Base-by-base conservation (phyloP, 1,139 yeast species). In the Ogataea hybrid region DNA sequence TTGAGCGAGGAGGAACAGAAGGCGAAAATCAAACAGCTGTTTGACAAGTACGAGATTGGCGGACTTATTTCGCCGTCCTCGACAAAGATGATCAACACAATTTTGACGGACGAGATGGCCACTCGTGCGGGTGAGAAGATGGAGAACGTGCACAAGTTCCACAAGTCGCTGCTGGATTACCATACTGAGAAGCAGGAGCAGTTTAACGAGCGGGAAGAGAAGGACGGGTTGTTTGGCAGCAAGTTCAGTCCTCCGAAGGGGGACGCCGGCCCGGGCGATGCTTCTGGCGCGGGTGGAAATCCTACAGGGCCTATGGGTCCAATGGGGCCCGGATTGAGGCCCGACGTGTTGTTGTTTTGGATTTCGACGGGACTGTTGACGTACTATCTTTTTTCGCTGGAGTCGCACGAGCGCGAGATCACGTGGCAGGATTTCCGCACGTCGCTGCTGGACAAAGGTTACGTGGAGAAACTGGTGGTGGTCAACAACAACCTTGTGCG, bases 401-500 rank as follows among this genome's bases (percentile, higher is more conserved):
- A 57, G 25, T 44, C 47, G 3, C 44, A 46, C 40, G 59, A 55
- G 23, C 56, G 47, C 29, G 54, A 47, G 36, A 53, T 55, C 35
- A 55, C 76, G 6, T 73, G 71, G 70, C 94, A 84, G 61, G 88
- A 83, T 50, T 84, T 84, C 64, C 75, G 81, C 53, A 71, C 79
- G 8, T 71, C 77, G 35, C 75, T 79, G 44, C 68, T 84, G 36
- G 79, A 79, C 37, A 79, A 75, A 50, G 85, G 86, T 1, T 73
- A 76, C 49, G 94, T 84, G 15, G 78, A 81, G 10, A 79, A 77
- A 54, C 64, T 84, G 42, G 65, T 75, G n/a, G 89, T 84, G 12
- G 70, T 82, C 32, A 84, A 84, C 61, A 77, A 75, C 50, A 74
- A 73, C 43, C 68, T 72, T 2, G 94, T 82, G 2, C 81, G 80